Evolutionary conservation across 1,284 basidiomycete genomes (phyloP).

Genomic region (Flammula alnicola): DNA sequence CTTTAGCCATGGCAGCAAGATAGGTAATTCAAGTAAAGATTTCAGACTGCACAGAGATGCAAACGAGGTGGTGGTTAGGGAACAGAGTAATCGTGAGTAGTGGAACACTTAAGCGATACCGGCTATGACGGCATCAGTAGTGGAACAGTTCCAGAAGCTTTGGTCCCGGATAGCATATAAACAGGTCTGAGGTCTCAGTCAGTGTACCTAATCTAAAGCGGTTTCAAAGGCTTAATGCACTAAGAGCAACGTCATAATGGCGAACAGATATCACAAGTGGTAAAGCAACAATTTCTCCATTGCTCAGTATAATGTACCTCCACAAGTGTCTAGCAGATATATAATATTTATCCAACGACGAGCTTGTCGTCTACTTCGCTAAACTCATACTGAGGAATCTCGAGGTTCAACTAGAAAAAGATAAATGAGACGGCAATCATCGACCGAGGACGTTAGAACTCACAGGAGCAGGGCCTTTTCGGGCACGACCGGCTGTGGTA

Average conservation of each 20-base stretch:
- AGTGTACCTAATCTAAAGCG: too few species aligned
- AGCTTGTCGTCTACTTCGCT: constrained; percentile 89
- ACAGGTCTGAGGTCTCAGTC: too few species aligned
- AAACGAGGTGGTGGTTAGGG: too few species aligned
- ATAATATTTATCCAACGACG: constrained; percentile 79
- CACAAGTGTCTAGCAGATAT: constrained; percentile 18
- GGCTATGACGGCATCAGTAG: constrained; percentile 9
- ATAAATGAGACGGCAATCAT: constrained; percentile 2
- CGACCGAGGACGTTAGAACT: constrained; percentile 34
- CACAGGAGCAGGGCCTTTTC: constrained; percentile 94
- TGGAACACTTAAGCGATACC: not conserved
- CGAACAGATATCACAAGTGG: too few species aligned
- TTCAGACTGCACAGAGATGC: too few species aligned
- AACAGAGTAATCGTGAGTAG: constrained; percentile 4
- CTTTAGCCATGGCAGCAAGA: constrained; percentile 40
- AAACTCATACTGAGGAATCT: constrained; percentile 88
- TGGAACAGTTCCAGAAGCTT: not conserved
- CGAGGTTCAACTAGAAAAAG: constrained; percentile 81
- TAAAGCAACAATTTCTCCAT: constrained; percentile 10
- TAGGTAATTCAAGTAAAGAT: too few species aligned
- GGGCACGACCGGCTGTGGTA: constrained; percentile 89
- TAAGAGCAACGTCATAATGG: too few species aligned
- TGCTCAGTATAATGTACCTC: constrained; percentile 12
- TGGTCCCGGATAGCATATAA: too few species aligned
- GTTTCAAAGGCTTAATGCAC: too few species aligned